Conservation (phyloP, 2,329 filamentous ascomycete species). For the Gremmenia infestans region DNA sequence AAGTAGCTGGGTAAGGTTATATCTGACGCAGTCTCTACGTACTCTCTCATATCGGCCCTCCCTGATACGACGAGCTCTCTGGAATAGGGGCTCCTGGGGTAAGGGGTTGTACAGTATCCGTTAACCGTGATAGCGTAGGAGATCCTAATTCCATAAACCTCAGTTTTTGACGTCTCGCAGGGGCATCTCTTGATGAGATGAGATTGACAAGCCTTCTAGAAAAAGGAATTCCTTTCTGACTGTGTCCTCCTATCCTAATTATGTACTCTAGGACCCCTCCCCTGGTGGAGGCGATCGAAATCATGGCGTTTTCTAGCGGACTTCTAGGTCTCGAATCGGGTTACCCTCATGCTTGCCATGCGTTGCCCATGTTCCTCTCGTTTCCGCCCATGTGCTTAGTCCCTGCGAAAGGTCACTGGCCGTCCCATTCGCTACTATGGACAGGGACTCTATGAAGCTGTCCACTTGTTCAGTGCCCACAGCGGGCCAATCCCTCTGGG, state of each 20-base stretch:
- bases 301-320: slow-evolving; percentile 6
- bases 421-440: neutral
- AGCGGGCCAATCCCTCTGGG: neutral
- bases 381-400: neutral
- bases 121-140: too few species aligned
- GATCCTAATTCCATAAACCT: neutral
- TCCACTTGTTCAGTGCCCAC: neutral
- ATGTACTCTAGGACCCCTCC: neutral
- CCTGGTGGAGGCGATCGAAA: neutral
- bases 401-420: neutral
- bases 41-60: too few species aligned
- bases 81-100: too few species aligned
- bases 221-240: neutral
- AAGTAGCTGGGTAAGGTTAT: too few species aligned
- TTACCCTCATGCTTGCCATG: slow-evolving; percentile 2
- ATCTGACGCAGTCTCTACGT: too few species aligned
- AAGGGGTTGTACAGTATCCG: too few species aligned
- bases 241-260: neutral
- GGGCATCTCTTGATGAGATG: neutral
- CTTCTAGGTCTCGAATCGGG: slow-evolving; percentile 7
- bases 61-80: too few species aligned
- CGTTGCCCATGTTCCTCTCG: neutral
- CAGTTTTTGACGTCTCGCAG: neutral
- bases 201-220: neutral
- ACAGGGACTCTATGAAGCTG: neutral